Evolutionary conservation across 1,284 basidiomycete species (phyloP).

Genomic region (Fistulina hepatica): DNA sequence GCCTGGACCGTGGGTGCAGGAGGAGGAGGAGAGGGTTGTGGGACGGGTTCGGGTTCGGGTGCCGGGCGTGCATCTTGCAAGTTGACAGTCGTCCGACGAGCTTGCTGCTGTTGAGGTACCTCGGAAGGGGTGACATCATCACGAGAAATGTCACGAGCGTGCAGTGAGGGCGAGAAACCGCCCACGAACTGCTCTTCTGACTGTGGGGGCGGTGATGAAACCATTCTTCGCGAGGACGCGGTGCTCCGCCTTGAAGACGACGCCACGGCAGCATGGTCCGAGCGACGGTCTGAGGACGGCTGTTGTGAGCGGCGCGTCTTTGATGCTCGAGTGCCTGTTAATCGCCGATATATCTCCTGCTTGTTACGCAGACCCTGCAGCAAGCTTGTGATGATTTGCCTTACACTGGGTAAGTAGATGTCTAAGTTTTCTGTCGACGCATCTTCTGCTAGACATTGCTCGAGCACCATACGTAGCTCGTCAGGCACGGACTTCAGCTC

Average conservation of each 20-base stretch:
- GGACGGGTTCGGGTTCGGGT: conserved; percentile 13
- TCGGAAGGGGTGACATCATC: not conserved
- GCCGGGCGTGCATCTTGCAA: conserved; percentile 9
- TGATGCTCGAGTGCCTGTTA: conserved; percentile 44
- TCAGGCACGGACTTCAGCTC: conserved; percentile 85
- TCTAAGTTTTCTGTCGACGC: conserved; percentile 81
- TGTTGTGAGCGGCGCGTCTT: conserved; percentile 35
- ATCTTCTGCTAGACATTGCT: conserved; percentile 85
- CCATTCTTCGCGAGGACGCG: conserved; percentile 23
- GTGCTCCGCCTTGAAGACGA: conserved; percentile 21
- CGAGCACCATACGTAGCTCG: conserved; percentile 81
- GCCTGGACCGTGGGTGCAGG: conserved; percentile 15
- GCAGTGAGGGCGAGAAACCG: conserved; percentile 33
- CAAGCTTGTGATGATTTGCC: conserved; percentile 87
- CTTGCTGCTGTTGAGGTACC: not conserved
- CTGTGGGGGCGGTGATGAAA: not conserved
- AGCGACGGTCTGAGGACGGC: conserved; percentile 31
- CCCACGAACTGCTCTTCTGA: conserved; percentile 38
- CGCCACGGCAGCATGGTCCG: conserved; percentile 17
- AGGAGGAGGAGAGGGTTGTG: conserved; percentile 24
- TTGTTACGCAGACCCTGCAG: conserved; percentile 87
- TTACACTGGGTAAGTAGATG: conserved; percentile 82
- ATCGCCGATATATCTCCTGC: conserved; percentile 69
- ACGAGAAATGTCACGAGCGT: too few relatives aligned
- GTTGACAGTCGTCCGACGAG: too few relatives aligned